Conservation (phyloP, 2,329 filamentous ascomycete genomes). For the Monosporascus cannonballus region DNA sequence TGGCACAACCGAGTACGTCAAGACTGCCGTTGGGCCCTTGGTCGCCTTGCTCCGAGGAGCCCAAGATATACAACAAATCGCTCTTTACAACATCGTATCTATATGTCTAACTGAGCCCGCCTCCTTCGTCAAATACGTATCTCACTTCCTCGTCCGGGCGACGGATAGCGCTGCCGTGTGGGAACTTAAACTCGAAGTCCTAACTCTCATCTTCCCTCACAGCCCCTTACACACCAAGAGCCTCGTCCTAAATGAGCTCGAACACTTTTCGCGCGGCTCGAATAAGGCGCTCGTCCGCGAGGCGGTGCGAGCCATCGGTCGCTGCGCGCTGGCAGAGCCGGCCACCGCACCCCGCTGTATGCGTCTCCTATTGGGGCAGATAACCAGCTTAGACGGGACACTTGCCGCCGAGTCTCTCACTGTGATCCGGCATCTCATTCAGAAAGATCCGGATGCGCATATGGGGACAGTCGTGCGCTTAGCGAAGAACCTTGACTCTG, state of each 20-base stretch:
- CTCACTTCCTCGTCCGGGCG: slow-evolving; percentile 81
- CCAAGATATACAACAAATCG: slow-evolving; percentile 82
- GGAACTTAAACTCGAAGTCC: slow-evolving; percentile 84
- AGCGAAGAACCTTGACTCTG: slow-evolving; percentile 85
- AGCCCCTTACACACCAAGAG: slow-evolving; percentile 70
- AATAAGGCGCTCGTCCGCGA: slow-evolving; percentile 78
- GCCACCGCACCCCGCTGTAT: slow-evolving; percentile 73
- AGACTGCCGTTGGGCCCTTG: slow-evolving; percentile 72
- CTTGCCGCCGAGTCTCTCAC: slow-evolving; percentile 90
- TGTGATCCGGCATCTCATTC: slow-evolving; percentile 91
- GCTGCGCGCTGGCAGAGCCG: slow-evolving; percentile 77
- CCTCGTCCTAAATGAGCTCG: slow-evolving; percentile 84
- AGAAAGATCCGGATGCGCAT: slow-evolving; percentile 78
- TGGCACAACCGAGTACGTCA: slow-evolving; percentile 71
- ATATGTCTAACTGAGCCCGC: slow-evolving; percentile 71
- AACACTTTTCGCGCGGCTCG: slow-evolving; percentile 76
- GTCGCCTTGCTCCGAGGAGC: slow-evolving; percentile 79
- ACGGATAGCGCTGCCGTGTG: slow-evolving; percentile 77
- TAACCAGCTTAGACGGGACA: slow-evolving; percentile 80
- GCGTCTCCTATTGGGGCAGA: slow-evolving; percentile 75
- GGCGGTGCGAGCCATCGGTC: slow-evolving; percentile 85
- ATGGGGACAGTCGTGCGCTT: slow-evolving; percentile 79
- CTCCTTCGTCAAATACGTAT: slow-evolving; percentile 81
- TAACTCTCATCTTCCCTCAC: slow-evolving; percentile 87
- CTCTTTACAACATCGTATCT: slow-evolving; percentile 91